Evolutionary conservation across 1,284 basidiomycete genomes (phyloP), one percentile per base, ranked within the genome.

Genomic region (Cryptococcus sp.): DNA sequence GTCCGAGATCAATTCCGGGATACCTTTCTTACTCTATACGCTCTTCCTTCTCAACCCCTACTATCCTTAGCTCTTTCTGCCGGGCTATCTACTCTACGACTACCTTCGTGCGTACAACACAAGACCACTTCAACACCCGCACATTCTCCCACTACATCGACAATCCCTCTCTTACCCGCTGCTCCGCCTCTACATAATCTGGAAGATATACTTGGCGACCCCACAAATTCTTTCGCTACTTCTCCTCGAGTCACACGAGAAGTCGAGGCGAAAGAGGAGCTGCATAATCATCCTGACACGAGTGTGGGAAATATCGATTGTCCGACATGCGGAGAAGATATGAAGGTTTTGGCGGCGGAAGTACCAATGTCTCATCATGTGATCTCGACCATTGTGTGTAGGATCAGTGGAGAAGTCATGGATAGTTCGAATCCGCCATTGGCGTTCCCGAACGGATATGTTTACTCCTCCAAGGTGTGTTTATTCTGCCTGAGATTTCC

Each of bases 361-460:
- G 90, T 97, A 0, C 95, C 96, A 0, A 87, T 86, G 75, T 90
- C 88, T 60, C 94, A 98, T 77, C 93, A 97, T 72, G 85, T 87
- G 49, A 97, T 95, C 71, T 96, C 92, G 47, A 94, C 90, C 0
- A 89, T 98, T 55, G 93, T 98, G 10, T 98, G 96, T 72, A 79
- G 84, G 45, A 83, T 96, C 62, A 90, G 83, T 55, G 94, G 95
- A 31, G 87, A 86, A 71, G 90, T 98, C 58, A 96, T 98, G 87
- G 88, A 97, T 66, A 92, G 86, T 60, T 85, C 93, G 71, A 95
- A 94, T 67, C 88, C 86, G 78, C 90, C 90, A 1, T 83, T 93
- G 84, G 87, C 84, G n/a, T 89, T 98, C 68, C 89, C 91, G 0
- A 88, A 90, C 61, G 95, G 94, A 3, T 83, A 88, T 62, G 93